Conservation (phyloP, 768 basidiomycete species). For the Ramaria rubella region DNA sequence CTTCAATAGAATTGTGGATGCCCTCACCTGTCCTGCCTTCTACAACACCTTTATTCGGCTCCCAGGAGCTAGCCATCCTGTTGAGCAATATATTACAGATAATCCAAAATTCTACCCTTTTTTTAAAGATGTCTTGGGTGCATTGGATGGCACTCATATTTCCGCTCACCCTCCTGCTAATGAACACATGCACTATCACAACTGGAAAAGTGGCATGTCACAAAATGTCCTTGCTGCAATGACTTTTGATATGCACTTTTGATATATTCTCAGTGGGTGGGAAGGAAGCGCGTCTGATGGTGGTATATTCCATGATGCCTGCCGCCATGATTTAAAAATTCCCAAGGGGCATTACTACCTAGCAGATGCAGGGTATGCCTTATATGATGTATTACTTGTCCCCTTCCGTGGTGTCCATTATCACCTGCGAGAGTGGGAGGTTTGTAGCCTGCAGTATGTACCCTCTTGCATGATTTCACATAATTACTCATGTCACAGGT, state of each 20-base stretch:
- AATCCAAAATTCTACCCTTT: no score
- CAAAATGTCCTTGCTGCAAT: constrained; percentile 17
- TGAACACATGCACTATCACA: background rate
- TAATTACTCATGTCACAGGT: background rate
- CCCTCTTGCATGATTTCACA: background rate
- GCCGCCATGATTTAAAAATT: background rate
- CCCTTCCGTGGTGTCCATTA: constrained; percentile 17
- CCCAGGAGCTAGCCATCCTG: no score
- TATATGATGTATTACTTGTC: constrained; percentile 10
- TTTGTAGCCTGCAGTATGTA: background rate
- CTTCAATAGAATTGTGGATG: no score
- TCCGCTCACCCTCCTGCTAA: background rate
- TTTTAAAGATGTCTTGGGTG: no score
- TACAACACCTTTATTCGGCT: no score
- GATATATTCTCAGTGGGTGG: constrained; percentile 15
- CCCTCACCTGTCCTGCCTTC: no score
- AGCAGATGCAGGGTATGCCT: no score
- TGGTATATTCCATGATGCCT: constrained; percentile 8
- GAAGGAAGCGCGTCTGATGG: constrained; percentile 17
- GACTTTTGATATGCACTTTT: constrained; percentile 16
- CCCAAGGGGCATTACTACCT: constrained; percentile 13
- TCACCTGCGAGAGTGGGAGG: constrained; percentile 16
- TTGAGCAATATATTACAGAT: no score
- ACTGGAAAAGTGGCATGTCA: constrained; percentile 13
- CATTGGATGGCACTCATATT: no score